These are phyloP conservation scores for Eudorina sp. DNA, from an alignment of 139 green algal species.

Conservation along the genomic window DNA sequence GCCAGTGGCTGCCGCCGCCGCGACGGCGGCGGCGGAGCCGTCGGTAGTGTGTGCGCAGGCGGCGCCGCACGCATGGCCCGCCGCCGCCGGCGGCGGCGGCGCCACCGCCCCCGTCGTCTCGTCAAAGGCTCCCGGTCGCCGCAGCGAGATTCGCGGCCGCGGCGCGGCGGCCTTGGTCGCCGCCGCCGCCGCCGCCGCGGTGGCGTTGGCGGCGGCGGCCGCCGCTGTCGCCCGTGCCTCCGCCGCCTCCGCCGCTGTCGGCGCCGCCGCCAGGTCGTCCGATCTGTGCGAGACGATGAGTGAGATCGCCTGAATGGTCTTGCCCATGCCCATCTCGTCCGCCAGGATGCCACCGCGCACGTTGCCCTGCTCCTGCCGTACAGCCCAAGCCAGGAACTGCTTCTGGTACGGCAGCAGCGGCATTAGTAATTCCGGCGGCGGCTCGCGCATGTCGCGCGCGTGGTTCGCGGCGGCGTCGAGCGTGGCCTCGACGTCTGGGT, in stretches of 20 bases:
- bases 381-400: constrained; percentile 88
- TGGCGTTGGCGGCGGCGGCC: background rate
- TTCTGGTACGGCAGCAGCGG: constrained; percentile 95
- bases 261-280: constrained; percentile 53
- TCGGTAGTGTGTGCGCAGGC: background rate
- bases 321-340: constrained; percentile 88
- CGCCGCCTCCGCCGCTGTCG: background rate
- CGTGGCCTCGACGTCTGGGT: constrained; percentile 10
- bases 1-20: constrained; percentile 7
- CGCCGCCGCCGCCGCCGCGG: constrained; percentile 11
- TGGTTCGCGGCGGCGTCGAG: constrained; percentile 42
- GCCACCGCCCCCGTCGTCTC: background rate
- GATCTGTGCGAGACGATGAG: constrained; percentile 81
- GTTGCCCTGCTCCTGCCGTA: constrained; percentile 81
- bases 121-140: constrained; percentile 15
- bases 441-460: constrained; percentile 64
- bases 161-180: constrained; percentile 19
- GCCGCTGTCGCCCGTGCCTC: background rate
- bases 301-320: constrained; percentile 86
- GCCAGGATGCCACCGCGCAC: constrained; percentile 90
- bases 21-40: background rate
- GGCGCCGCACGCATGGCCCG: background rate
- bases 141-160: constrained; percentile 42
- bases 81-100: background rate
- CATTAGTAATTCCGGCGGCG: constrained; percentile 84